A percentile compares a stretch with the other conserved stretches of the same genome.
phyloP scores from a whole-genome alignment of 1,284 basidiomycete genomes.

The Trametes polyzona region DNA sequence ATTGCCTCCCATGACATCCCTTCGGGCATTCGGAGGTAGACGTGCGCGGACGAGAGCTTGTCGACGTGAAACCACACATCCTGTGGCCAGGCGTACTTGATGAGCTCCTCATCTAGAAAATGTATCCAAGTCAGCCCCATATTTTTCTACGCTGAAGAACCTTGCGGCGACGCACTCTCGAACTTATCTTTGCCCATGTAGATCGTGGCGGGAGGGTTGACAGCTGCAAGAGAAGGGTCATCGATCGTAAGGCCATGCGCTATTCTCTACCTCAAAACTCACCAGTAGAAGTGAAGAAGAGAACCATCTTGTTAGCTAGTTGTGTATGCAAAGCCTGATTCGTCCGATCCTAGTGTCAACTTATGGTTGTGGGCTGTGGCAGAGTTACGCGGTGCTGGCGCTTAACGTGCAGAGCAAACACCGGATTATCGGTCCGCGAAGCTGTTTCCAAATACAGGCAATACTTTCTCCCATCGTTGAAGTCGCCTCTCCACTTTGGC shows the following conservation, averaged over 20 bases:
- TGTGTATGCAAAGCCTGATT: no score
- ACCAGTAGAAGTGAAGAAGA: conserved; percentile 27
- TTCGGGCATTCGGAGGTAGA: conserved; percentile 87
- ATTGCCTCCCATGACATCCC: conserved; percentile 88
- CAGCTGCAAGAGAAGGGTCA: conserved; percentile 38
- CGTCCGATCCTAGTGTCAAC: no score
- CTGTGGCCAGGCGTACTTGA: conserved; percentile 88
- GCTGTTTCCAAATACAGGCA: conserved; percentile 1
- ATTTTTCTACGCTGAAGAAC: conserved; percentile 3
- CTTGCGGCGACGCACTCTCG: conserved; percentile 70
- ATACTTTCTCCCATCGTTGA: not conserved
- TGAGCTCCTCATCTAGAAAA: conserved; percentile 85
- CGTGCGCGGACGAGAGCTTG: conserved; percentile 93
- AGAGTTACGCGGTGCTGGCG: not conserved
- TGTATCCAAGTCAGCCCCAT: no score
- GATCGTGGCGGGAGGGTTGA: conserved; percentile 70
- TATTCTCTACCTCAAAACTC: not conserved
- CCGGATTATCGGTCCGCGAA: conserved; percentile 12
- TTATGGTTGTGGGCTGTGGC: not conserved
- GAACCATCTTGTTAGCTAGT: conserved; percentile 14
- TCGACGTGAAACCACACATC: conserved; percentile 87
- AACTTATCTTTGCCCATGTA: conserved; percentile 98
- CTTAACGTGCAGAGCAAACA: not conserved
- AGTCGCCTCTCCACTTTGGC: not conserved
- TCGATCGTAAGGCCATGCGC: not conserved